A percentile compares a stretch with the other conserved stretches of the same genome.
Conservation (phyloP, 163 green algal genomes). For the Picocystis sp. region DNA sequence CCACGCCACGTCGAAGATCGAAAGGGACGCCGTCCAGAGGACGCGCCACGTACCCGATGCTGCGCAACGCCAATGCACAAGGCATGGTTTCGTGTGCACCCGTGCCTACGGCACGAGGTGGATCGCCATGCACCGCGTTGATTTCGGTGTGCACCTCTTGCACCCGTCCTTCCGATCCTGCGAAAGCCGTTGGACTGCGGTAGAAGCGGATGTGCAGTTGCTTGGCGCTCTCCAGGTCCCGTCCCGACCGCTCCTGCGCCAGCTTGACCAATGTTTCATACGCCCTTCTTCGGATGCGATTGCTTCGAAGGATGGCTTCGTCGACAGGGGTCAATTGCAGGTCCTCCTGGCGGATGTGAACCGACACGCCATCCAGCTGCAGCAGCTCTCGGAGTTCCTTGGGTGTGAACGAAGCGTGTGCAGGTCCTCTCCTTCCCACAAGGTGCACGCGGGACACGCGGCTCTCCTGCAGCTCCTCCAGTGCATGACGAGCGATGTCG, state of each 20-base stretch:
- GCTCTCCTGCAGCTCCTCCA: constrained; percentile 33
- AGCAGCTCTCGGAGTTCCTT: constrained; percentile 92
- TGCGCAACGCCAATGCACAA: constrained; percentile 61
- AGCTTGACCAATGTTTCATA: too few species aligned
- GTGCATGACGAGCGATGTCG: constrained; percentile 61
- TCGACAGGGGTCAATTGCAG: too few species aligned
- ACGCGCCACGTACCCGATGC: constrained; percentile 63
- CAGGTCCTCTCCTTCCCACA: constrained; percentile 61
- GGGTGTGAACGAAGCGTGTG: constrained; percentile 55
- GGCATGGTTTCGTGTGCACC: constrained; percentile 37
- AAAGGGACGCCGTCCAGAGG: constrained; percentile 62
- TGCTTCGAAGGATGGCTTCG: too few species aligned
- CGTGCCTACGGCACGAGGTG: constrained; percentile 17
- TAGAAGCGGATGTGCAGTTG: too few species aligned
- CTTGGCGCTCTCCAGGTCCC: too few species aligned
- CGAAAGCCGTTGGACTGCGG: too few species aligned
- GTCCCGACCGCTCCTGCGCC: too few species aligned
- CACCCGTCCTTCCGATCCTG: too few species aligned
- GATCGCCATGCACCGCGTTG: background rate
- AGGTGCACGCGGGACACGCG: constrained; percentile 51
- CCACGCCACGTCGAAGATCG: constrained; percentile 35
- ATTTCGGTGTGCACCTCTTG: too few species aligned
- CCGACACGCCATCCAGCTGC: too few species aligned
- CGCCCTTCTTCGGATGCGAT: too few species aligned
- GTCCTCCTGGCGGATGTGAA: too few species aligned